Conservation (phyloP, 345 rosid species). For the Citrus unshiu region DNA sequence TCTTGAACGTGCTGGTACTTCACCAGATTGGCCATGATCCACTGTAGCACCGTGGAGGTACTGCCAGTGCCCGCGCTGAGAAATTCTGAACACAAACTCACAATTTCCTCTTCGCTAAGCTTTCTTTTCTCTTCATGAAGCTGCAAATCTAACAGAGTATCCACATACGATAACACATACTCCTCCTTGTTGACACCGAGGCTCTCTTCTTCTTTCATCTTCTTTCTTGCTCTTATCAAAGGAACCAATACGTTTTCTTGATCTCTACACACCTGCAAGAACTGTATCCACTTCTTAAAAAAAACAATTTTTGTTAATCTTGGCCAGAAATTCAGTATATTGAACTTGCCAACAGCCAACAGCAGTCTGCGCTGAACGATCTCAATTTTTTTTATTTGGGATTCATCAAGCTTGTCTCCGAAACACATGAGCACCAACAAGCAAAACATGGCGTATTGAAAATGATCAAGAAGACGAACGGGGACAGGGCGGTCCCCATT, state of each 20-base stretch:
- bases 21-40: constrained; percentile 26
- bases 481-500: background rate
- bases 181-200: too few relatives aligned
- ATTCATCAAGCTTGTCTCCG: constrained; percentile 14
- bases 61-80: constrained; percentile 9
- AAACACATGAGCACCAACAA: constrained; percentile 20
- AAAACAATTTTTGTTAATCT: constrained; percentile 6
- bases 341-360: background rate
- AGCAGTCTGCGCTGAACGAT: background rate
- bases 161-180: constrained; percentile 22
- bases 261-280: background rate
- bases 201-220: background rate
- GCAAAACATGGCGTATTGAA: constrained; percentile 6
- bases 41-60: constrained; percentile 19
- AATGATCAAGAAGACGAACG: background rate
- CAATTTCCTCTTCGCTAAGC: background rate
- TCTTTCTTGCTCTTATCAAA: background rate
- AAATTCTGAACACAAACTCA: background rate
- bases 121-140: constrained; percentile 18
- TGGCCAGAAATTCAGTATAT: constrained; percentile 12
- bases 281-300: background rate
- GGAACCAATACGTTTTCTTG: background rate
- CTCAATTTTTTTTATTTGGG: background rate
- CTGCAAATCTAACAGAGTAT: constrained; percentile 30
- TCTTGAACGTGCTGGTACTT: constrained; percentile 11